Evolutionary conservation across 1,139 yeast genomes (phyloP), one percentile per base, ranked within the genome.

Genomic region (Sugiyamaella grinbergsii): DNA sequence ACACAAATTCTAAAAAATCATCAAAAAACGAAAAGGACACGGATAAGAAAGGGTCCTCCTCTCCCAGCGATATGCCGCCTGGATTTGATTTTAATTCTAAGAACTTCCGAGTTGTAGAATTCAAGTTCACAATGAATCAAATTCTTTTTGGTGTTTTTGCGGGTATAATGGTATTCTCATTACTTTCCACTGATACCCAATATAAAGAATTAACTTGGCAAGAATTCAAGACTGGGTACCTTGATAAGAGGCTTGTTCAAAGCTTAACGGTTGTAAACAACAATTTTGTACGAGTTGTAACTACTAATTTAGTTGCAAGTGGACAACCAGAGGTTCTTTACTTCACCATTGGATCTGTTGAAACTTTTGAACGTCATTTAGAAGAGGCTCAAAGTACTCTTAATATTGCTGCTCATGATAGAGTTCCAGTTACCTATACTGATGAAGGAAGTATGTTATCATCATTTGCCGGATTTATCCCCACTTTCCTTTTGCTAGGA

Each of bases 271-370:
- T 93, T 33, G 78, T 90, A 34, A 91, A 91, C 70, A 82, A 82
- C 61, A 76, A 79, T 51, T 74, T 79, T n/a, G 98, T 88, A 0
- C 89, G 86, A 60, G 70, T 64, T 2, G 52, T 53, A 20, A 56
- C 60, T 18, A 49, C 46, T 8, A 49, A 50, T 19, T 46, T 46
- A 18, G 53, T 49, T 5, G 48, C 53, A 18, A 52, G 52, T 18
- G 58, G 56, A 7, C 43, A 47, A 6, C 51, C 39, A n/a, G 59
- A 56, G 32, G 49, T 69, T 5, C 80, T 80, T 26, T 74, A 74
- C 16, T 94, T 94, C 71, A 82, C 87, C 40, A 89, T 94, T 63
- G 99, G 98, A 4, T 87, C 96, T 0, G 82, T 91, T 20, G 97
- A 90, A 61, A 75, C 83, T n/a, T 93, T 94, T 69, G 98, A 94